phyloP scores from a whole-genome alignment of 1,284 basidiomycete genomes.

The Papiliotrema fonsecae region DNA sequence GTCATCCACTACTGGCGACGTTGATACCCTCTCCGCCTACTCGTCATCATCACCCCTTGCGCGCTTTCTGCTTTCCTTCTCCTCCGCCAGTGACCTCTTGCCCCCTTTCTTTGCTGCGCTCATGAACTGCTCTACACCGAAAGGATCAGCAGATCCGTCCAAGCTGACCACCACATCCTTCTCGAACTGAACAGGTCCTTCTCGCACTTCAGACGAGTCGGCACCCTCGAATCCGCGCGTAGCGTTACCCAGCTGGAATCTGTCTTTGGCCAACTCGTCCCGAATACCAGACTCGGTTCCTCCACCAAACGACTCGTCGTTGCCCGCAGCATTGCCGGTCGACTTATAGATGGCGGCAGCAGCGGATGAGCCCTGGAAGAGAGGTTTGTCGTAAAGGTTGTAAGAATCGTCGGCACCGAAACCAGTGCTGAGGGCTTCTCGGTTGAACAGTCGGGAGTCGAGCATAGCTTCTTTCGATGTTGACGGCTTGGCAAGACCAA shows the following conservation, averaged over 20 bases:
- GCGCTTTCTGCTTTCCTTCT: conserved; percentile 10
- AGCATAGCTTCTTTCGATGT: conserved; percentile 92
- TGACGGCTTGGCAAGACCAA: conserved; percentile 95
- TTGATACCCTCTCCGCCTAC: too few relatives aligned
- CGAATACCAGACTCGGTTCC: conserved; percentile 91
- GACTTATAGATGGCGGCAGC: conserved; percentile 98
- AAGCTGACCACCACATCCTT: conserved; percentile 66
- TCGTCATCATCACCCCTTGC: conserved; percentile 3
- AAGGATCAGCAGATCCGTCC: conserved; percentile 67
- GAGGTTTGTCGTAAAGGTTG: conserved; percentile 87
- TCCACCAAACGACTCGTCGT: conserved; percentile 85
- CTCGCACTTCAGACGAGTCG: conserved; percentile 63
- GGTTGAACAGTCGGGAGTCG: conserved; percentile 95
- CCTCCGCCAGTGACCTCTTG: conserved; percentile 62
- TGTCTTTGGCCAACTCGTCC: conserved; percentile 84
- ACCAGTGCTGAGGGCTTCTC: conserved; percentile 71
- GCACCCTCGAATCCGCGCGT: conserved; percentile 69
- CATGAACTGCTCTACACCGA: conserved; percentile 94
- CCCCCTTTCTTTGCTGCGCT: conserved; percentile 92
- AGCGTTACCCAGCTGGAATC: conserved; percentile 86
- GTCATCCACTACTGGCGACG: too few relatives aligned
- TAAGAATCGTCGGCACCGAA: conserved; percentile 93
- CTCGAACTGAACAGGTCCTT: conserved; percentile 98
- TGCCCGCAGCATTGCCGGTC: conserved; percentile 66
- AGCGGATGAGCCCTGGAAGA: conserved; percentile 93